Evolutionary conservation across 257 asterid genomes (phyloP).

Genomic region (Solanum megistacrolobum): DNA sequence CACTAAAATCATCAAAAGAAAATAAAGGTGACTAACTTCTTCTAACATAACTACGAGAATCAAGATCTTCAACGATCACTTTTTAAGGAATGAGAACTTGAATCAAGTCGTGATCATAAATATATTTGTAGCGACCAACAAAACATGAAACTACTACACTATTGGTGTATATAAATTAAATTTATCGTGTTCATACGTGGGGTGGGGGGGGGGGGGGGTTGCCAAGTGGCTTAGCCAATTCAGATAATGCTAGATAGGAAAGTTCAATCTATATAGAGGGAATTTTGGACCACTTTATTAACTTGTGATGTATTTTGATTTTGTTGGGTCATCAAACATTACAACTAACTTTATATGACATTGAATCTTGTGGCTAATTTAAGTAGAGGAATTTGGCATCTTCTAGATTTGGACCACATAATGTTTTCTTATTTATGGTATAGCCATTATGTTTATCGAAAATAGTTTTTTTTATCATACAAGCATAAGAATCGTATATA

Average conservation of each 20-base stretch:
- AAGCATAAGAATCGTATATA: accelerated
- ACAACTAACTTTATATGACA: neutral
- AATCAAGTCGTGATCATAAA: neutral
- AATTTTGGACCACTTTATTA: neutral
- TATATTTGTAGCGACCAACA: neutral
- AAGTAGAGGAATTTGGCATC: neutral
- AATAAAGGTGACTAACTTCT: neutral
- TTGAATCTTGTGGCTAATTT: neutral
- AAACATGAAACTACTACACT: neutral
- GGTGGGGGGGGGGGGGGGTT: neutral
- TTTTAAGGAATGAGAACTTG: neutral
- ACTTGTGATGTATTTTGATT: neutral
- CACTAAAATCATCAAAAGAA: neutral
- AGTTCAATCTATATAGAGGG: neutral
- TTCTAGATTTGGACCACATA: neutral
- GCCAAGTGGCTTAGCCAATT: constrained; percentile 9
- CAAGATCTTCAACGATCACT: neutral
- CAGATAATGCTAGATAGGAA: neutral
- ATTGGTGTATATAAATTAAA: neutral
- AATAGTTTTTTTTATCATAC: neutral
- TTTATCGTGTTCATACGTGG: neutral
- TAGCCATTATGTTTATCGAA: neutral
- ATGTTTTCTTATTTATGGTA: neutral
- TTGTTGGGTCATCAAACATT: neutral
- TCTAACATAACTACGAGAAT: neutral